phyloP scores from a whole-genome alignment of 257 asterid genomes.

The Mitragyna speciosa region DNA sequence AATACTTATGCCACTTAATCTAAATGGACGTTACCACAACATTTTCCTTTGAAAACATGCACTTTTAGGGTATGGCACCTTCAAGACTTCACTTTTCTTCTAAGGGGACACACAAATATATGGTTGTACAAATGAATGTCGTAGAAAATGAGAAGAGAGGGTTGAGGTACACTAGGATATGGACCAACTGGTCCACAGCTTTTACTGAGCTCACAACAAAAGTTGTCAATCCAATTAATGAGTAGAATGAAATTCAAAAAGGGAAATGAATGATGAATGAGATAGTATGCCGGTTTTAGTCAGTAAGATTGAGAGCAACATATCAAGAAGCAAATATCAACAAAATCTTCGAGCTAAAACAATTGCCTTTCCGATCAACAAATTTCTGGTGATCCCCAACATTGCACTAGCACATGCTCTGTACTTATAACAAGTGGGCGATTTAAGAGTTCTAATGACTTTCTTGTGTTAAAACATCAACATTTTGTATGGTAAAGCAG shows the following conservation, averaged over 20 bases:
- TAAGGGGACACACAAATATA: background rate
- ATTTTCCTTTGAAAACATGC: background rate
- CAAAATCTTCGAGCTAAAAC: background rate
- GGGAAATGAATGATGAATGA: conserved; percentile 14
- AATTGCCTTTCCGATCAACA: background rate
- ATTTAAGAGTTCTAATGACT: background rate
- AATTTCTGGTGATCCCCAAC: background rate
- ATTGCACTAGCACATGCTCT: conserved; percentile 12
- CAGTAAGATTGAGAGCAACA: background rate
- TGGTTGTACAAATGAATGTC: background rate
- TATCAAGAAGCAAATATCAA: background rate
- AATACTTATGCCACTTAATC: too few species aligned
- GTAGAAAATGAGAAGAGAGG: background rate
- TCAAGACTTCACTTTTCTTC: background rate
- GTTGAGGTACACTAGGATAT: background rate
- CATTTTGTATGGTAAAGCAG: background rate
- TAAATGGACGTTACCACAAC: too few species aligned
- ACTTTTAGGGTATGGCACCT: background rate
- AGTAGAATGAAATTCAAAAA: conserved; percentile 3
- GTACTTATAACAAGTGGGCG: conserved; percentile 2
- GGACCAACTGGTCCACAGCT: conserved; percentile 38
- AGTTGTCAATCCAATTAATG: conserved; percentile 26
- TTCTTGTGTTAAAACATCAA: background rate
- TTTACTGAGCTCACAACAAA: conserved; percentile 31
- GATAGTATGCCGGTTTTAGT: background rate